Evolutionary conservation across 306 rosid species (phyloP).

Genomic region (Quillaja saponaria): DNA sequence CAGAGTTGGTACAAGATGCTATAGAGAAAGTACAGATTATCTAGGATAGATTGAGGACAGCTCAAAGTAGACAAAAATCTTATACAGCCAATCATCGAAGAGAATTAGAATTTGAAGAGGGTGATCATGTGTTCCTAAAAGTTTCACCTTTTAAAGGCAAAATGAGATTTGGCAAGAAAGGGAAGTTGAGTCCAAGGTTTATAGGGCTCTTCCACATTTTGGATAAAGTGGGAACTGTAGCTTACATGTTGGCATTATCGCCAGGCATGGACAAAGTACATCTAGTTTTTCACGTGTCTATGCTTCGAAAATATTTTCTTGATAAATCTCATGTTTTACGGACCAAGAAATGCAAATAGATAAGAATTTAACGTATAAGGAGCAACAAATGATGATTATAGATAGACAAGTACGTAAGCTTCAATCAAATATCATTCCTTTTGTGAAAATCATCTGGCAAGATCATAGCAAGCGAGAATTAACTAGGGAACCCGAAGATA

Average conservation of each 20-base stretch:
- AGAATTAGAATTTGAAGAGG: neutral
- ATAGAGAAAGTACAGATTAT: neutral
- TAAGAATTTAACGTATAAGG: neutral
- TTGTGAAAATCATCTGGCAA: neutral
- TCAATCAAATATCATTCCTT: neutral
- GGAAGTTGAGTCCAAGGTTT: neutral
- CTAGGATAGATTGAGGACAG: neutral
- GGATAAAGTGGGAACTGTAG: neutral
- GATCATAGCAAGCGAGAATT: neutral
- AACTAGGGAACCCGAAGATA: neutral
- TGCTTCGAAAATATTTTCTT: neutral
- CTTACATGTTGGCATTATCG: neutral
- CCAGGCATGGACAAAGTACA: neutral
- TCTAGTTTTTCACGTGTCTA: neutral
- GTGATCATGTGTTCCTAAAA: neutral
- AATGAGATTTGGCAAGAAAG: neutral
- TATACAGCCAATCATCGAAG: neutral
- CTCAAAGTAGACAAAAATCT: neutral
- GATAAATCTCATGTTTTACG: neutral
- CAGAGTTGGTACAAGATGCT: no score
- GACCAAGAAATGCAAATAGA: neutral
- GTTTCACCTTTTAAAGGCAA: neutral
- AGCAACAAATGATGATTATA: neutral
- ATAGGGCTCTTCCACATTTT: neutral
- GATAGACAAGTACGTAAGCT: no score